Percentiles rank a stretch among this genome's conserved stretches.
These are phyloP conservation scores for Ilex asprella DNA, from an alignment of 257 asterid species.

Conservation along the genomic window DNA sequence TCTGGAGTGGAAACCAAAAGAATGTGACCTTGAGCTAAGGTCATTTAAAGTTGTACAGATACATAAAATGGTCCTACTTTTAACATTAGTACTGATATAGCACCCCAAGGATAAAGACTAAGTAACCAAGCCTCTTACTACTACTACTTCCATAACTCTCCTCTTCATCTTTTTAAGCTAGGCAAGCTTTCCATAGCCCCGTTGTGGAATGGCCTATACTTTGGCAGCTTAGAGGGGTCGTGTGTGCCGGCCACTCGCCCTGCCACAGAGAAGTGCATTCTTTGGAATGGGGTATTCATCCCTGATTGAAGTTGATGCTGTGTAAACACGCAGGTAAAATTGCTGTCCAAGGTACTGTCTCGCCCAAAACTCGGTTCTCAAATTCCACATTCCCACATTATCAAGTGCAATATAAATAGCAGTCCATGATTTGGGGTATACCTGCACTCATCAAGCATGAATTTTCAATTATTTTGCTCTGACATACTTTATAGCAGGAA, in stretches of 20 bases:
- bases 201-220: background rate
- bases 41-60: background rate
- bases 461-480: background rate
- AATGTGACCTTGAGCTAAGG: conserved; percentile 23
- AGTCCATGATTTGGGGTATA: conserved; percentile 78
- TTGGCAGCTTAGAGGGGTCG: conserved; percentile 42
- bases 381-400: conserved; percentile 93
- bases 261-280: conserved; percentile 78
- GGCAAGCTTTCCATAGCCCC: background rate
- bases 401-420: conserved; percentile 64
- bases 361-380: conserved; percentile 80
- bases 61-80: conserved; percentile 2
- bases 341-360: conserved; percentile 87
- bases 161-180: conserved; percentile 1
- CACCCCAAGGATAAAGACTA: background rate
- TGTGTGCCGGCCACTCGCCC: conserved; percentile 68
- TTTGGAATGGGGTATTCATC: conserved; percentile 84
- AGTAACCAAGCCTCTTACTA: background rate
- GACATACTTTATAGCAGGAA: too few relatives aligned
- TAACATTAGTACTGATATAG: conserved; percentile 11
- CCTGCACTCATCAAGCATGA: conserved; percentile 32
- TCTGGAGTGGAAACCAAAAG: conserved; percentile 12
- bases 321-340: conserved; percentile 61
- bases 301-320: conserved; percentile 61
- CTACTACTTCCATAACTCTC: background rate